A percentile compares a stretch with the other conserved stretches of the same genome.
Conservation (phyloP, 192 early-diverging fungal species). For the Entomortierella lignicola region DNA sequence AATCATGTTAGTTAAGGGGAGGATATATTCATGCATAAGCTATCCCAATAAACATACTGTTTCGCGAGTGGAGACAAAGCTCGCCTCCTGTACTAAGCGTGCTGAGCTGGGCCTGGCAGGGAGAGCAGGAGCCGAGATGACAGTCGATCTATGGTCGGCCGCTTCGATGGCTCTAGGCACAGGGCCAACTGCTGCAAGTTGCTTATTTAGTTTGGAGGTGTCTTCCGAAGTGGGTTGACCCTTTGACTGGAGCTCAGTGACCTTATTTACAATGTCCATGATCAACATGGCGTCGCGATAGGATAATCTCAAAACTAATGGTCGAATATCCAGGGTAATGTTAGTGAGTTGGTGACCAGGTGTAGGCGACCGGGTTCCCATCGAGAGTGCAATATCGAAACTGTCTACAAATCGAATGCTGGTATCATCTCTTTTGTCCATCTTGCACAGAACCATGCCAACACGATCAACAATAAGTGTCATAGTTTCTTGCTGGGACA, state of each 20-base stretch:
- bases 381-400: conserved; percentile 83
- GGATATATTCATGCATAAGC: not conserved
- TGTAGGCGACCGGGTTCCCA: conserved; percentile 77
- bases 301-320: conserved; percentile 84
- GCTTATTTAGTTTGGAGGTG: conserved; percentile 11
- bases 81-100: conserved; percentile 33
- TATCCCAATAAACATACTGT: conserved; percentile 49
- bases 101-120: conserved; percentile 21
- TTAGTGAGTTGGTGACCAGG: conserved; percentile 72
- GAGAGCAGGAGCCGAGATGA: conserved; percentile 4
- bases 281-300: conserved; percentile 88
- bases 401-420: conserved; percentile 89
- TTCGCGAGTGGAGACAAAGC: conserved; percentile 63
- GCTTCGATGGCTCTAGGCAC: conserved; percentile 22
- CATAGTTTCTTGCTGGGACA: conserved; percentile 83
- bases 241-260: conserved; percentile 69
- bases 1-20: not conserved
- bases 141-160: conserved; percentile 2
- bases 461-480: conserved; percentile 82
- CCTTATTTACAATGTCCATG: conserved; percentile 83
- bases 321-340: conserved; percentile 80
- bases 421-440: conserved; percentile 85
- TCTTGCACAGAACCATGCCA: conserved; percentile 91
- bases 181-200: not conserved
- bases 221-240: conserved; percentile 17